Conservation (phyloP, 148 eudicot species). For the Chenopodium formosanum region DNA sequence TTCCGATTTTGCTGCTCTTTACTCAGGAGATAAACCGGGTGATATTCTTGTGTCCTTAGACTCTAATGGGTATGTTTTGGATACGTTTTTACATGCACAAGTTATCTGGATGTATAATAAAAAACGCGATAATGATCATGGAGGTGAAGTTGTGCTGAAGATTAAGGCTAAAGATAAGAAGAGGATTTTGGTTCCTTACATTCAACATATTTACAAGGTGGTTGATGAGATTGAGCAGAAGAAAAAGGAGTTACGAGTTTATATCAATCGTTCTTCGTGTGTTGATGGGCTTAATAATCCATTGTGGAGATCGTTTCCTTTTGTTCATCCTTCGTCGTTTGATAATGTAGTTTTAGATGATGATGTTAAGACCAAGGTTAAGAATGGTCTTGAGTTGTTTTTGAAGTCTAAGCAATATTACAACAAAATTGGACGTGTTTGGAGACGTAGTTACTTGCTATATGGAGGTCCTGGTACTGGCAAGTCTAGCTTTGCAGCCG, state of each 20-base stretch:
- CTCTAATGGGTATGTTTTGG: conserved; percentile 36
- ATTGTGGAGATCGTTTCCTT: conserved; percentile 56
- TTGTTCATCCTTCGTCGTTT: conserved; percentile 60
- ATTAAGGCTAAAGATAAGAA: conserved; percentile 54
- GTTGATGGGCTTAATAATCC: conserved; percentile 25
- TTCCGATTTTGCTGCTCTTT: conserved; percentile 55
- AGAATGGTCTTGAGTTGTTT: conserved; percentile 56
- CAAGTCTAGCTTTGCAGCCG: conserved; percentile 68
- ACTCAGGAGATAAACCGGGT: conserved; percentile 46
- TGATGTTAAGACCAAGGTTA: conserved; percentile 54
- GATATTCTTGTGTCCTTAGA: conserved; percentile 53
- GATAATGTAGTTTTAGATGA: conserved; percentile 51
- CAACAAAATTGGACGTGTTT: conserved; percentile 56
- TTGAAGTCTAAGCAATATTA: conserved; percentile 64
- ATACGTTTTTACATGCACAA: conserved; percentile 44
- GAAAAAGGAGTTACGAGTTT: conserved; percentile 43
- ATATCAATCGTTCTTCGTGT: conserved; percentile 33
- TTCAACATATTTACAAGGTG: conserved; percentile 55
- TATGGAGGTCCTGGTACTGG: conserved; percentile 70
- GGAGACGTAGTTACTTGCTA: conserved; percentile 61
- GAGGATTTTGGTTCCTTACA: conserved; percentile 46
- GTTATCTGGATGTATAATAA: conserved; percentile 48
- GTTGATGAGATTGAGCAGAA: conserved; percentile 60
- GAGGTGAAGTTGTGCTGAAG: conserved; percentile 39
- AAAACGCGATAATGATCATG: conserved; percentile 16